Evolutionary conservation across 148 eudicot genomes (phyloP).

Genomic region (Beta vulgaris): DNA sequence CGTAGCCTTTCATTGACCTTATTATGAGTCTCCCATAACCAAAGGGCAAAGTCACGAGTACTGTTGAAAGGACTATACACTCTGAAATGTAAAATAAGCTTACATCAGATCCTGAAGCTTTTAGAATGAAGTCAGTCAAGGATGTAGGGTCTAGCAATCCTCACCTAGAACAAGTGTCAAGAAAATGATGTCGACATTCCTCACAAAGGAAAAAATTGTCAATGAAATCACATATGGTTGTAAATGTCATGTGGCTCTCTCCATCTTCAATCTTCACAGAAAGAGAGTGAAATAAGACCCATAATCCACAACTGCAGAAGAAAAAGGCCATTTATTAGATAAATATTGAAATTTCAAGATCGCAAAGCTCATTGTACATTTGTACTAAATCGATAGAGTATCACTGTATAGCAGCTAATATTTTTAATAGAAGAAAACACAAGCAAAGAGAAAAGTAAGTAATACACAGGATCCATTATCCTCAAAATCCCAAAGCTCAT

Average conservation of each 20-base stretch:
- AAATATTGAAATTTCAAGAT: background rate
- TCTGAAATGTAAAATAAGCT: constrained; percentile 37
- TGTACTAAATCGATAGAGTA: background rate
- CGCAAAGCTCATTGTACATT: background rate
- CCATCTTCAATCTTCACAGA: constrained; percentile 90
- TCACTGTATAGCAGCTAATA: background rate
- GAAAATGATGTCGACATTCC: constrained; percentile 91
- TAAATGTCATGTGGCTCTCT: constrained; percentile 79
- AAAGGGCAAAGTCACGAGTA: constrained; percentile 73
- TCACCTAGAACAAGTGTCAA: constrained; percentile 89
- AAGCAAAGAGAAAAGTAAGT: background rate
- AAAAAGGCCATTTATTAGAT: constrained; percentile 14
- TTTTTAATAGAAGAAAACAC: background rate
- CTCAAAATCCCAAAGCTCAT: no score
- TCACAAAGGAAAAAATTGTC: constrained; percentile 88
- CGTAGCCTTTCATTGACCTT: constrained; percentile 71
- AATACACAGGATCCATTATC: background rate
- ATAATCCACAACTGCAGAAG: constrained; percentile 85
- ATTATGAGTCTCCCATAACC: constrained; percentile 94
- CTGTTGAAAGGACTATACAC: constrained; percentile 65
- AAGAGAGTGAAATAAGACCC: constrained; percentile 89
- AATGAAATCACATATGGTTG: constrained; percentile 73
- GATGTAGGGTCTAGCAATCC: constrained; percentile 12
- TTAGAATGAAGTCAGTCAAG: background rate
- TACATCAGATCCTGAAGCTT: constrained; percentile 6